These are phyloP conservation scores for Camelina laxa DNA, from an alignment of 345 rosid genomes.

Conservation along the genomic window DNA sequence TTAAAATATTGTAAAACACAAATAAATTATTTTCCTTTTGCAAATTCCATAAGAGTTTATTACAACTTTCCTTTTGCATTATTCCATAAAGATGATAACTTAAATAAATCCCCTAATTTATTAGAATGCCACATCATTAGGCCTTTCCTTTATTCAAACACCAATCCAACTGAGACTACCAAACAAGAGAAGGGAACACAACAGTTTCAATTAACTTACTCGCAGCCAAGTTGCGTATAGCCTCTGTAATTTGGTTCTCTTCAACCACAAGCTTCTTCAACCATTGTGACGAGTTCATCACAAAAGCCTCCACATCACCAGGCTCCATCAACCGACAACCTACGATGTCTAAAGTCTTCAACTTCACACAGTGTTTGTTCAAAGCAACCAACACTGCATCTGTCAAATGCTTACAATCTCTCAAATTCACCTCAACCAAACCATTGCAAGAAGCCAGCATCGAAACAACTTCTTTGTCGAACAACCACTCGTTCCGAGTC, in stretches of 20 bases:
- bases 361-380: slow-evolving; percentile 56
- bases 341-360: slow-evolving; percentile 59
- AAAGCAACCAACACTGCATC: slow-evolving; percentile 49
- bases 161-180: slow-evolving; percentile 24
- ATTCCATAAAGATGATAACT: too few species aligned
- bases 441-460: slow-evolving; percentile 69
- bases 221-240: slow-evolving; percentile 48
- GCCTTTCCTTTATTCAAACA: slow-evolving; percentile 6
- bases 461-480: slow-evolving; percentile 70
- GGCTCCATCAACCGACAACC: slow-evolving; percentile 53
- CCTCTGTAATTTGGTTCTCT: slow-evolving; percentile 61
- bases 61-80: too few species aligned
- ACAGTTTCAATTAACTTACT: slow-evolving; percentile 54
- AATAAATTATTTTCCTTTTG: too few species aligned
- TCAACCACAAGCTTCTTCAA: slow-evolving; percentile 65
- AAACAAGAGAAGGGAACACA: slow-evolving; percentile 18
- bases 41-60: too few species aligned
- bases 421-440: slow-evolving; percentile 63
- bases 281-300: slow-evolving; percentile 49
- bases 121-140: too few species aligned
- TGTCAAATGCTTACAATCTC: slow-evolving; percentile 68
- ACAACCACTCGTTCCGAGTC: slow-evolving; percentile 66
- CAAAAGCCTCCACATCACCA: slow-evolving; percentile 57
- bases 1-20: too few species aligned
- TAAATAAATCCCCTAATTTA: too few species aligned